These are phyloP conservation scores for Polysphondylium violaceum DNA, from an alignment of 78 protist genomes.

Conservation along the genomic window DNA sequence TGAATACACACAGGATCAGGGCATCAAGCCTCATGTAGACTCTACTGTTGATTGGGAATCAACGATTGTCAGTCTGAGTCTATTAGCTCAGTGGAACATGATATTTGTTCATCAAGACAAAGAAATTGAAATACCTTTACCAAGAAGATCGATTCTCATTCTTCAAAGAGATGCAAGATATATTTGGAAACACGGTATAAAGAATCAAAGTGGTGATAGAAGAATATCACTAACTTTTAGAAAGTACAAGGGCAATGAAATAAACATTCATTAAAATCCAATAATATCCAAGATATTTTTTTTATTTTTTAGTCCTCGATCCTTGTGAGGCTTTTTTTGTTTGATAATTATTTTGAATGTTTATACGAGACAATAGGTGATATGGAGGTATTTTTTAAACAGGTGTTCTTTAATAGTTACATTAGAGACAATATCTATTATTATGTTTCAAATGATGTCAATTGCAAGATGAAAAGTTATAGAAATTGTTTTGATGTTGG, in stretches of 20 bases:
- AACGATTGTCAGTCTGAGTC: conserved; percentile 16
- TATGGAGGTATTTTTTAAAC: too few relatives aligned
- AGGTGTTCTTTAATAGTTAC: too few relatives aligned
- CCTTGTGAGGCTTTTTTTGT: too few relatives aligned
- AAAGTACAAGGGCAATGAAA: conserved; percentile 10
- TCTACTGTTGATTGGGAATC: conserved; percentile 1
- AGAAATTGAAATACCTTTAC: background rate
- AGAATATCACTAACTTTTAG: conserved; percentile 27
- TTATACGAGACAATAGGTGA: too few relatives aligned
- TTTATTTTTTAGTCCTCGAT: too few relatives aligned
- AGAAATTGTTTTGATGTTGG: too few relatives aligned
- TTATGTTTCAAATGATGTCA: too few relatives aligned
- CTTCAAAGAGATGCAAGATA: conserved; percentile 25
- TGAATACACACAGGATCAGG: background rate
- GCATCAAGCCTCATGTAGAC: conserved; percentile 11
- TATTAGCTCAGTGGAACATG: conserved; percentile 10
- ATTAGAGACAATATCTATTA: too few relatives aligned
- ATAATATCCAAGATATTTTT: too few relatives aligned
- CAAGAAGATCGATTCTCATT: conserved; percentile 13
- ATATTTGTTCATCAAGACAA: background rate
- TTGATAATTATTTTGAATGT: too few relatives aligned
- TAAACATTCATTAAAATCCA: background rate
- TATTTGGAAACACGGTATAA: conserved; percentile 24
- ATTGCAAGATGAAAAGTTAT: too few relatives aligned
- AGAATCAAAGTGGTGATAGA: background rate